Base-by-base conservation (phyloP, 2,329 filamentous ascomycete genomes). In the Teratosphaeria nubilosa region DNA sequence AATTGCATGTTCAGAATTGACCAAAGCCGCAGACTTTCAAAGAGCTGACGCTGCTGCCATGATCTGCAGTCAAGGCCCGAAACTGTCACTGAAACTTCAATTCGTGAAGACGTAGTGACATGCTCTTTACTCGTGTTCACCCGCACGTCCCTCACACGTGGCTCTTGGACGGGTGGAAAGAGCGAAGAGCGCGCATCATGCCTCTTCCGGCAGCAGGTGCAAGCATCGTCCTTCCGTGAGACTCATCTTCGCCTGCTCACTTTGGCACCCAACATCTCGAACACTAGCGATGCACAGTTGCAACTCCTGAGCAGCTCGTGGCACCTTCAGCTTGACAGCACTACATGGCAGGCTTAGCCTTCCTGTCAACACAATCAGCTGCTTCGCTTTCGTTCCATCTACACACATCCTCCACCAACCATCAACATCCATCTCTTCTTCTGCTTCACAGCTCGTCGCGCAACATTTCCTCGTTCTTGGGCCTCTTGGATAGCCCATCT, bases 401-500 rank as follows among this genome's bases (percentile, higher is more conserved):
- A 22, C 52, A 53, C 27, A 53, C 27, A 10, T 48, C 20, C 24
- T 59, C 57, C 57, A 41, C 9, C 48, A 56, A 31, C 51, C 56
- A 31, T 54, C 59, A 56, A 54, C 55, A 48, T 51, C 56, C 56
- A 52, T 59, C 59, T 52, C 56, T 54, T 51, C 52, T 41, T 14
- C 51, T 53, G 45, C 51, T 56, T 58, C 58, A 55, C 51, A 53
- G 56, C 62, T 59, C 64, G 64, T 54, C 59, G 61, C 65, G 56
- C 61, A 58, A 63, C 60, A 51, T 57, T 58, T 55, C 56, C 58
- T 56, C 61, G 57, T 60, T 60, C 58, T 60, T 54, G 64, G 59
- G 59, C 60, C 61, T 59, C 56, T 70, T 70, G 68, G 68, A 70
- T 69, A 70, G 57, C 51, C 62, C 56, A 45, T 62, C 63, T 65